Conservation (phyloP, 1,284 basidiomycete genomes). For the Inonotus hispidus region DNA sequence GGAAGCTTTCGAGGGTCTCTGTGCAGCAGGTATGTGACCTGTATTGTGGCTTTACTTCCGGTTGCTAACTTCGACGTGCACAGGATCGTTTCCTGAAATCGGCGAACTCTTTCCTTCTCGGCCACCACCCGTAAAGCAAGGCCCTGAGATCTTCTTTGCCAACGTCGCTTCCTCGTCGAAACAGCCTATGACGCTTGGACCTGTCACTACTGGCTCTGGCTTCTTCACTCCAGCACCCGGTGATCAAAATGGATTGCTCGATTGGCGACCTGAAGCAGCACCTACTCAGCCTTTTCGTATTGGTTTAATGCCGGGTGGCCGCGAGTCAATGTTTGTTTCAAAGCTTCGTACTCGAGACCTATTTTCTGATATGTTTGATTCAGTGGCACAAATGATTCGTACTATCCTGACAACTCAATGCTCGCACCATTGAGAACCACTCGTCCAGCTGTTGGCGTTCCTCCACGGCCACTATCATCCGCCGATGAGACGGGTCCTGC, state of each 20-base stretch:
- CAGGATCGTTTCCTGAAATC: conserved; percentile 62
- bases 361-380: not conserved
- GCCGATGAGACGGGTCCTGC: conserved; percentile 74
- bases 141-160: conserved; percentile 37
- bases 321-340: conserved; percentile 54
- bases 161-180: conserved; percentile 33
- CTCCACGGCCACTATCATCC: conserved; percentile 67
- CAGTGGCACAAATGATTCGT: conserved; percentile 58
- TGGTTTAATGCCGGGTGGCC: conserved; percentile 41
- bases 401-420: conserved; percentile 58
- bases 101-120: conserved; percentile 68
- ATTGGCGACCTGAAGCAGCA: conserved; percentile 46
- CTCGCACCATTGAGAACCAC: conserved; percentile 41
- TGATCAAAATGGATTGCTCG: conserved; percentile 47
- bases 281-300: conserved; percentile 53
- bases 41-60: conserved; percentile 21
- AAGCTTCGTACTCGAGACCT: not conserved
- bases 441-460: conserved; percentile 39
- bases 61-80: not conserved
- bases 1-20: conserved; percentile 92
- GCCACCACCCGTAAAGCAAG: conserved; percentile 49
- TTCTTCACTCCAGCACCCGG: conserved; percentile 75
- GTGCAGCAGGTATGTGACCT: conserved; percentile 62
- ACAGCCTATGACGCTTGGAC: conserved; percentile 29
- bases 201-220: conserved; percentile 54